Evolutionary conservation across 2,329 filamentous ascomycete species (phyloP).

Genomic region (Gremmenia infestans): DNA sequence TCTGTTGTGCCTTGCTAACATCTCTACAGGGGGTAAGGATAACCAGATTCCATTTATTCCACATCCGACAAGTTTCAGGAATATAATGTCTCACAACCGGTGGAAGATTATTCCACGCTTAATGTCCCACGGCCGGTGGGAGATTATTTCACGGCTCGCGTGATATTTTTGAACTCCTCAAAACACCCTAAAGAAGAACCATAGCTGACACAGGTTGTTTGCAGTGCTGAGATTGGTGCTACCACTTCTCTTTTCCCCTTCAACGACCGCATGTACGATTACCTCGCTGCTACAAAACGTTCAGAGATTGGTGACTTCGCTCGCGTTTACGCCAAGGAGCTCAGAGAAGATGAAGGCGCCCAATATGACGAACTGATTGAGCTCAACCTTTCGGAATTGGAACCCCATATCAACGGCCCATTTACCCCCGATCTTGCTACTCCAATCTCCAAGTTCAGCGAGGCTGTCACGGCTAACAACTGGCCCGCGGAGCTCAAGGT

Average conservation of each 20-base stretch:
- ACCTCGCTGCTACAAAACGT: conserved; percentile 87
- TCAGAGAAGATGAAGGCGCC: conserved; percentile 81
- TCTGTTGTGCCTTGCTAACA: conserved; percentile 21
- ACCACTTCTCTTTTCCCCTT: conserved; percentile 96
- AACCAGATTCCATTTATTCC: too few species aligned
- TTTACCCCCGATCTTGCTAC: conserved; percentile 98
- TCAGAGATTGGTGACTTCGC: conserved; percentile 86
- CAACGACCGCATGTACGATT: conserved; percentile 97
- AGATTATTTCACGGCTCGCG: not conserved
- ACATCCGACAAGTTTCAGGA: too few species aligned
- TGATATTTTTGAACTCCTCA: too few species aligned
- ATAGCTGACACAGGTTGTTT: not conserved
- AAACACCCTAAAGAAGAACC: not conserved
- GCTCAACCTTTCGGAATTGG: conserved; percentile 89
- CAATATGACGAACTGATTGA: conserved; percentile 96
- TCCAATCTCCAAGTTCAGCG: conserved; percentile 95
- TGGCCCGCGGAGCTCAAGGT: conserved; percentile 98
- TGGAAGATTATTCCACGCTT: too few species aligned
- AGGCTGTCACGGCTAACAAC: conserved; percentile 87
- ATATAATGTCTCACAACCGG: too few species aligned
- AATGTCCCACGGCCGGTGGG: not conserved
- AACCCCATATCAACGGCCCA: conserved; percentile 97
- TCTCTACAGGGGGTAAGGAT: not conserved
- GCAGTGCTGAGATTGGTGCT: conserved; percentile 65
- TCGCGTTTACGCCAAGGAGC: conserved; percentile 75